Evolutionary conservation across 139 green algal genomes (phyloP).

Genomic region (Chlorella sorokiniana): DNA sequence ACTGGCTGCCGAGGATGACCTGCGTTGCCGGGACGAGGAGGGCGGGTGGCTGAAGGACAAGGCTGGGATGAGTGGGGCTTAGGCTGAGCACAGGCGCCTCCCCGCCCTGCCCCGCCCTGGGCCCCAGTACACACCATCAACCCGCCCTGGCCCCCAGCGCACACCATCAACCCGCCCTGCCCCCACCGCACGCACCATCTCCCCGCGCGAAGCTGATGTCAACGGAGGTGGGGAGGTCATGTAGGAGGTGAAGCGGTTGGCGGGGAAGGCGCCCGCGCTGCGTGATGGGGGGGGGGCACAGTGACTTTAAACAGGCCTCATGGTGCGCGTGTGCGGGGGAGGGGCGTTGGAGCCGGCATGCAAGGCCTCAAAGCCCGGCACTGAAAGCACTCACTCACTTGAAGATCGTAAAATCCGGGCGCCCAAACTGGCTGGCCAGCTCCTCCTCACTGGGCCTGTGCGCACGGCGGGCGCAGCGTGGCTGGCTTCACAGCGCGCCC

Average conservation of each 20-base stretch:
- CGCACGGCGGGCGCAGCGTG: not conserved
- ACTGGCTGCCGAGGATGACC: conserved; percentile 87
- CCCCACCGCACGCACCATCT: conserved; percentile 64
- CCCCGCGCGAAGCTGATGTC: conserved; percentile 76
- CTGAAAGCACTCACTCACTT: no score
- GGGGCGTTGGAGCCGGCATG: no score
- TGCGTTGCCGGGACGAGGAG: not conserved
- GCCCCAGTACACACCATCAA: no score
- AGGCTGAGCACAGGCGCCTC: not conserved
- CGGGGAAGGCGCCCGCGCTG: conserved; percentile 70
- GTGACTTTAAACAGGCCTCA: no score
- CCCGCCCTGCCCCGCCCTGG: no score
- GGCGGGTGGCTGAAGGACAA: not conserved
- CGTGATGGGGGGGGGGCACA: no score
- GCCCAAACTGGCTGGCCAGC: conserved; percentile 77
- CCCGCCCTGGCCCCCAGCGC: no score
- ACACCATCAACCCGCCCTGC: no score
- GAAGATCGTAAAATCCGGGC: conserved; percentile 94
- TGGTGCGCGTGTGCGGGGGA: no score
- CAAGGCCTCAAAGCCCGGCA: no score
- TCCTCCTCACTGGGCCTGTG: conserved; percentile 66
- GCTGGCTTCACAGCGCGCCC: not conserved
- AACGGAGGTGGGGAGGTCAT: conserved; percentile 90
- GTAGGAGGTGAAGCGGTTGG: conserved; percentile 86
- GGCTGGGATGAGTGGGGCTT: not conserved